Conservation (phyloP, 345 rosid species). For the Crucihimalaya himalaica region DNA sequence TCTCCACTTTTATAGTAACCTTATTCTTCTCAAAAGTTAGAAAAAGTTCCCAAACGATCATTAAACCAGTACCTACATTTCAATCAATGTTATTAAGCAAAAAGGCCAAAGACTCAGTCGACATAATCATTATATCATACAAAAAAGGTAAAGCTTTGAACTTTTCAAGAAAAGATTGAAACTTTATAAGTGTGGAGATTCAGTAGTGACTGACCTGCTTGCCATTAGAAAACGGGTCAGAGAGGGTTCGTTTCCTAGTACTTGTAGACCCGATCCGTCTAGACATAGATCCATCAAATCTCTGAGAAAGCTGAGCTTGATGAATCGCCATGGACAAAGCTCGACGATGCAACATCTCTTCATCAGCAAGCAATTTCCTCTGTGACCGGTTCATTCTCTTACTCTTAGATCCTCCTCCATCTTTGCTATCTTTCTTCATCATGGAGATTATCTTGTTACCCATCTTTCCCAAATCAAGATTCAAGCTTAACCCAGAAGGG, state of each 20-base stretch:
- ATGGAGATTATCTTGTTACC: conserved; percentile 77
- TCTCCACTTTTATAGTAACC: conserved; percentile 27
- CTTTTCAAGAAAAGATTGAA: neutral
- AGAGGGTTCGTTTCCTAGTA: conserved; percentile 54
- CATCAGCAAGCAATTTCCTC: conserved; percentile 80
- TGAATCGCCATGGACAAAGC: conserved; percentile 94
- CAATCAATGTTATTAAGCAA: neutral
- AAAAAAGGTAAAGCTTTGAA: conserved; percentile 15
- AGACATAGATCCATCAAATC: conserved; percentile 99
- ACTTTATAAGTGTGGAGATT: neutral
- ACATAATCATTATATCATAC: conserved; percentile 24
- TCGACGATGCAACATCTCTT: conserved; percentile 87
- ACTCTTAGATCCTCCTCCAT: conserved; percentile 85
- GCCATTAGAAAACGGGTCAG: conserved; percentile 73
- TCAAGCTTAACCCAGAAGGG: conserved; percentile 5
- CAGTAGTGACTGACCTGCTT: conserved; percentile 58
- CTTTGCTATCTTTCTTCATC: conserved; percentile 65
- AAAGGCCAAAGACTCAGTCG: conserved; percentile 18
- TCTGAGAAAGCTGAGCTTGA: conserved; percentile 84
- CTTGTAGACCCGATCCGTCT: conserved; percentile 84
- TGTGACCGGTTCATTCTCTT: conserved; percentile 80
- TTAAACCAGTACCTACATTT: neutral
- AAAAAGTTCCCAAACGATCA: conserved; percentile 29
- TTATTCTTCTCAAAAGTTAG: conserved; percentile 6
- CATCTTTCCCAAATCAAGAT: conserved; percentile 45